Base-by-base conservation (phyloP, 2,329 filamentous ascomycete species). In the Fusarium dimerum region DNA sequence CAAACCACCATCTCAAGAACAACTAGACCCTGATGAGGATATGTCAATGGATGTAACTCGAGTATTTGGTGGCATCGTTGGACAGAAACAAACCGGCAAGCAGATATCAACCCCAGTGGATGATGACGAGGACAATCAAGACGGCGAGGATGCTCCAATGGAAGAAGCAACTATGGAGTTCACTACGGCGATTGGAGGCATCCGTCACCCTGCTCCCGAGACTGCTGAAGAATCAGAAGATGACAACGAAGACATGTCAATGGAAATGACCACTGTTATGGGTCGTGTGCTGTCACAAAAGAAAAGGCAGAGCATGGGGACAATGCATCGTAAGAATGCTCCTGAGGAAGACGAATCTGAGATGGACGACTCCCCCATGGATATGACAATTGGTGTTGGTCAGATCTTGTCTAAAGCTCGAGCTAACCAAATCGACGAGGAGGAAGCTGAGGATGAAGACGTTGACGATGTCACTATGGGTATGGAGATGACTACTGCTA, bases 21-120 rank as follows among this genome's bases (percentile, higher is more conserved):
- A 71, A 15, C 39, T 42, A 11, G 62, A 68, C 3, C 75, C 80
- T 20, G 80, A 82, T 17, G 82, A 84, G 57, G 90, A 92, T 39
- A 86, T 95, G 79, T 94, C 90, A 18, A 97, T 97, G 93, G 93
- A 97, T 63, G 90, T 97, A 8, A 97, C 93, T 2, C 85, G 84
- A 49, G 90, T 85, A 9, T 78, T 96, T 48, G 93, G 93, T 9
- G 83, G 87, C 3, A 97, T 97, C 48, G 71, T 96, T 17, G 74
- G 79, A 6, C 78, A 74, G 38, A 54, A 47, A 7, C 62, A 57
- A 45, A 47, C 44, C 13, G 40, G 42, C 32, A 59, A 54, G 36
- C 16, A 45, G 13, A 41, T 34, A n/a, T 17, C 36, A 32, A n/a
- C 48, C 30, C 13, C 51, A 51, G 55, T 48, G 39, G 59, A 60